Evolutionary conservation across 202 grass and related monocot genomes (phyloP), one percentile per base, ranked within the genome.

Genomic region (Eragrostis tef): DNA sequence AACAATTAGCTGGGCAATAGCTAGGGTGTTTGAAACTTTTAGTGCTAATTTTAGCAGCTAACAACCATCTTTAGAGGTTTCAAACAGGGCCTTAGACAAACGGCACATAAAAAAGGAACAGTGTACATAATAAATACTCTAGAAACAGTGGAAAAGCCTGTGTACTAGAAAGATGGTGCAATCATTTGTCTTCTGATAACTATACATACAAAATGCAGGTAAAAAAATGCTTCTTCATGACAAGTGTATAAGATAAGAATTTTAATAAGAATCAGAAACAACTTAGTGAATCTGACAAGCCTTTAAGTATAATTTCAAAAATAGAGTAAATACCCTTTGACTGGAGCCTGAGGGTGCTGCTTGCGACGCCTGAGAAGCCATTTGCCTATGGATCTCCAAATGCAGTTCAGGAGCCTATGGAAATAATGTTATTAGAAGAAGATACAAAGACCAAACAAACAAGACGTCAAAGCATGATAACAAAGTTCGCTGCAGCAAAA

Each of bases 331-430:
- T 94, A 94, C 93, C 92, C 78, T 91, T 81, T 71, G 53, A 83
- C 62, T 89, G 14, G 90, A 83, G 42, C 92, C 74, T 6, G 90
- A 86, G 16, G 92, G 53, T 56, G 86, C 88, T 56, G 85, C 90
- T 80, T 94, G 90, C 34, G 90, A 19, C 49, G 71, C 52, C 70
- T 94, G 95, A 81, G 89, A 82, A 49, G 79, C 90, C 77, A 94
- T 91, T 82, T 98, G 95, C 87, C 80, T 91, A 60, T 98, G 95
- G 27, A 98, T 81, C 77, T 98, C 95, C 80, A 75, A 27, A 71
- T 98, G 95, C 80, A 98, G 85, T 24, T 98, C 95, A 42, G 95
- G 92, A 62, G 95, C 95, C 95, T 98, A 68, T 45, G 6, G 4
- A 71, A 71, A 11, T 27, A 81, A 60, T 84, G 20, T 83, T 63